A percentile compares a stretch with the other conserved stretches of the same genome.
Conservation (phyloP, 768 basidiomycete genomes). For the Calocybe gangraenosa region DNA sequence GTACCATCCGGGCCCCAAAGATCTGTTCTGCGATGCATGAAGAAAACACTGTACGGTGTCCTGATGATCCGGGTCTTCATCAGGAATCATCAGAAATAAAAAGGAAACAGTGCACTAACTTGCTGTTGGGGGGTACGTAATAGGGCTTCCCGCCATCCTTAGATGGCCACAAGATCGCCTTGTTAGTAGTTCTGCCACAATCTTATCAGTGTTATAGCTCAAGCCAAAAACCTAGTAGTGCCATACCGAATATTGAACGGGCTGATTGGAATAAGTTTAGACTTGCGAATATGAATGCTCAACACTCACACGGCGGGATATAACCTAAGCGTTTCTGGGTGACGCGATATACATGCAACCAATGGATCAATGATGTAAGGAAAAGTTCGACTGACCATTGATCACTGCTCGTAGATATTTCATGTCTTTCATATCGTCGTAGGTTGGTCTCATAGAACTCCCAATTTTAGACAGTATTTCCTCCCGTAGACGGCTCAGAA, state of each 20-base stretch:
- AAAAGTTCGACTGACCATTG: constrained; percentile 23
- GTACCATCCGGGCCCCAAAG: background rate
- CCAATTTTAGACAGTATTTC: constrained; percentile 41
- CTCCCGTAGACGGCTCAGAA: constrained; percentile 34
- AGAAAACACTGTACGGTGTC: background rate
- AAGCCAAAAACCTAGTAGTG: background rate
- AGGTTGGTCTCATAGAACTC: constrained; percentile 29
- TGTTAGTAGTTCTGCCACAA: constrained; percentile 17
- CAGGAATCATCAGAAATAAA: background rate
- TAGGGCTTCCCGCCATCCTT: constrained; percentile 24
- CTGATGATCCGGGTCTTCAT: background rate
- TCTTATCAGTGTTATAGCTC: background rate
- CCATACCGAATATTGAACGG: constrained; percentile 26
- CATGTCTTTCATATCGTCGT: constrained; percentile 44
- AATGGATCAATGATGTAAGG: too few relatives aligned
- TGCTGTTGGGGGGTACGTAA: constrained; percentile 32
- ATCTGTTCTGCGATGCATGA: background rate
- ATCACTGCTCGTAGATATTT: constrained; percentile 36
- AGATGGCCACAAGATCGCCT: constrained; percentile 26
- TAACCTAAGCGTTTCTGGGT: constrained; percentile 44
- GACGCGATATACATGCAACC: too few relatives aligned
- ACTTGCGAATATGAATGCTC: background rate
- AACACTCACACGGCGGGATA: constrained; percentile 30
- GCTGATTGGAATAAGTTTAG: constrained; percentile 4
- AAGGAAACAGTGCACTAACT: constrained; percentile 28